Base-by-base conservation (phyloP, 352 stramenopile species). In the Phytophthora sp. region DNA sequence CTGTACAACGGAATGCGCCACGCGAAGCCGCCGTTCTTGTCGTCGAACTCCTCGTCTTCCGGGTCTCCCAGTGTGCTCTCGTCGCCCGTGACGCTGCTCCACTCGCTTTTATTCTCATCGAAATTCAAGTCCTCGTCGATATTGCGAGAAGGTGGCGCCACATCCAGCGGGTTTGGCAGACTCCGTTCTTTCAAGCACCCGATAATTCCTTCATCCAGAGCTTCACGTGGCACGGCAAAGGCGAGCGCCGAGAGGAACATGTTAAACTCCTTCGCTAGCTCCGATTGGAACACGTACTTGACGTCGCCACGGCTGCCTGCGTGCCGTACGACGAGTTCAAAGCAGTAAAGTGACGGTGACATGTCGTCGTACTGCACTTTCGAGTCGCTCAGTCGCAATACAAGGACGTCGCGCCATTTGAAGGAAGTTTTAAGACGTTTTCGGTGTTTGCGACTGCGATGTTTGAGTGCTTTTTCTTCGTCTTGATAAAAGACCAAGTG, bases 281-380 rank as follows among this genome's bases (percentile, higher is more conserved):
- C 86, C 7, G 77, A 80, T 65, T 96, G 88, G 59, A 94, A 94
- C 5, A 87, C 64, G 57, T 88, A 94, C 76, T 93, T 94, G n/a
- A 81, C 67, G 35, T 88, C 80, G 1, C 75, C 74, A 11, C 84
- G 59, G 16, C 71, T 71, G 7, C 77, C 72, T 31, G 84, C 69
- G 44, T 85, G 74, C 0, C 76, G 81, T 31, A 92, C 80, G 35
- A 86, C 66, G 7, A 94, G 30, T 47, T 94, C 85, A 21, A 93
- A 91, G 68, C 86, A 94, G 57, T 94, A 91, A 29, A 96, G 62
- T 44, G 76, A 74, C 3, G 88, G 84, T 1, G 88, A 96, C 62
- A 96, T 76, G 53, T 96, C 88, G 47, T 96, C 86, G 33, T 84
- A 93, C 63, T 94, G 88, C 29, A 93, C 67, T 47, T 94, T 93